Evolutionary conservation across 2,329 filamentous ascomycete species (phyloP).

Genomic region (Xylaria digitata): DNA sequence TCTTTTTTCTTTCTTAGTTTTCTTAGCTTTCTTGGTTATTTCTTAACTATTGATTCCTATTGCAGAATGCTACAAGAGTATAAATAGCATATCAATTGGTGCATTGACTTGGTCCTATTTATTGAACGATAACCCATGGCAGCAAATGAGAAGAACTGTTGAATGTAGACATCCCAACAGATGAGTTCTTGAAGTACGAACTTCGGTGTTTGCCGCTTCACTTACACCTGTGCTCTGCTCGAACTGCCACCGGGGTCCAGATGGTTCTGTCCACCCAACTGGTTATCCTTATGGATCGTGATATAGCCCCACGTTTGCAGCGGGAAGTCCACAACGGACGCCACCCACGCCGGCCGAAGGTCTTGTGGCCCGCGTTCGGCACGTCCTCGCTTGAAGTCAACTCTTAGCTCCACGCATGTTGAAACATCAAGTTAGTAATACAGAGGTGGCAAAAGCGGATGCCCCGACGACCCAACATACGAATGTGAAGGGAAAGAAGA

Average conservation of each 20-base stretch:
- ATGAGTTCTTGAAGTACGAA: neutral
- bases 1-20: slow-evolving; percentile 13
- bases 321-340: neutral
- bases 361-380: neutral
- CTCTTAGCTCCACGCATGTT: slow-evolving; percentile 4
- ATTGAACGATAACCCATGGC: neutral
- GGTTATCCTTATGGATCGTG: neutral
- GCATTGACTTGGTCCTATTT: neutral
- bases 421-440: slow-evolving; percentile 21
- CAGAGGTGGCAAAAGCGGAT: neutral
- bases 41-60: neutral
- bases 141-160: neutral
- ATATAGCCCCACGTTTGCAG: neutral
- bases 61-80: slow-evolving; percentile 7
- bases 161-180: slow-evolving; percentile 6
- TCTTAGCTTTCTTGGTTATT: neutral
- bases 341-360: neutral
- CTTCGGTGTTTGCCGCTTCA: slow-evolving; percentile 3
- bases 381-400: neutral
- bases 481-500: slow-evolving; percentile 34
- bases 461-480: slow-evolving; percentile 9
- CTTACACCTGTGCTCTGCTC: neutral
- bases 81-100: neutral
- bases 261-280: slow-evolving; percentile 1
- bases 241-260: slow-evolving; percentile 7